These are phyloP conservation scores for Tuber umbilicatum DNA, from an alignment of 495 filamentous ascomycete species.

Conservation along the genomic window DNA sequence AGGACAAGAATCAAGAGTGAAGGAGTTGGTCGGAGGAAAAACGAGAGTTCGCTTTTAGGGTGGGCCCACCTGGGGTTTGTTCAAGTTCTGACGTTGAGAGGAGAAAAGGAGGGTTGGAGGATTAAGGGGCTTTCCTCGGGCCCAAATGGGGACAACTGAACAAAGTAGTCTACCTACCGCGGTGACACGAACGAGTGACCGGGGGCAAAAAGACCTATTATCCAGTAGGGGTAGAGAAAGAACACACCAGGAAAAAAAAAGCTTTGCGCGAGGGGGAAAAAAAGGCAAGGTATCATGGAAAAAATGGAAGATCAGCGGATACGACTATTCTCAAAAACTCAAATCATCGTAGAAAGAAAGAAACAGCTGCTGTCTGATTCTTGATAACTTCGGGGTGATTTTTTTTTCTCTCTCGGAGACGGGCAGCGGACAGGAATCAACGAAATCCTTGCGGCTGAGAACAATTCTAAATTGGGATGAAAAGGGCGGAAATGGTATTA, in stretches of 20 bases:
- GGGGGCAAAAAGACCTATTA: not conserved
- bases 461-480: not conserved
- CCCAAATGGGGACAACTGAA: not conserved
- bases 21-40: not conserved
- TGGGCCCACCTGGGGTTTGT: slow-evolving; percentile 2
- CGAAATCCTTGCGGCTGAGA: not conserved
- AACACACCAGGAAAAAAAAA: not conserved
- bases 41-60: not conserved
- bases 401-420: not conserved
- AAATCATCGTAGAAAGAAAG: not conserved
- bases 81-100: not conserved
- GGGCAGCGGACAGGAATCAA: not conserved
- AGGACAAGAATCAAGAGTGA: not conserved
- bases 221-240: not conserved
- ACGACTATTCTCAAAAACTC: not conserved
- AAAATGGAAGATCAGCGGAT: not conserved
- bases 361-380: not conserved
- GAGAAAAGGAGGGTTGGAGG: not conserved
- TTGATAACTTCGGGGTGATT: not conserved
- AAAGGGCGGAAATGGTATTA: not conserved
- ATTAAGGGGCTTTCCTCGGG: not conserved
- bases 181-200: not conserved
- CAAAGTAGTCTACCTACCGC: not conserved
- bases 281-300: not conserved
- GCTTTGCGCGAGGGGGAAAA: not conserved